Percentiles rank a stretch among this genome's conserved stretches.
phyloP scores from a whole-genome alignment of 2,329 filamentous ascomycete species.

The Xylariomycetidae sp. region DNA sequence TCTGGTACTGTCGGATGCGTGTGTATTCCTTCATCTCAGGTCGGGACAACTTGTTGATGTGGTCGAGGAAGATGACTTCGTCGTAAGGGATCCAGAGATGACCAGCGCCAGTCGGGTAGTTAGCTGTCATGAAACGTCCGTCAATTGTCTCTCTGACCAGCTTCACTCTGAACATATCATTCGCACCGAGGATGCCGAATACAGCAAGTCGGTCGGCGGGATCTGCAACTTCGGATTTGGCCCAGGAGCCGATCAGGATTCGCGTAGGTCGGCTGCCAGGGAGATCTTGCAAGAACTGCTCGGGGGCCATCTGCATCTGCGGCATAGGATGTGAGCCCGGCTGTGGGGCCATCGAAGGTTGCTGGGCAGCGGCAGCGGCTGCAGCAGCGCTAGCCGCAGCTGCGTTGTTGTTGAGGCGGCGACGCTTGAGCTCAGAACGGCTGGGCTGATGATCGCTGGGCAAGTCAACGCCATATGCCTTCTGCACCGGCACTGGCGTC shows the following conservation, averaged over 20 bases:
- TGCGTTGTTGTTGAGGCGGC: constrained; percentile 35
- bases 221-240: constrained; percentile 41
- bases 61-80: constrained; percentile 52
- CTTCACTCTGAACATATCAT: constrained; percentile 61
- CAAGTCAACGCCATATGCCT: constrained; percentile 46
- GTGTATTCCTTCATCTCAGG: constrained; percentile 59
- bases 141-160: constrained; percentile 55
- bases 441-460: constrained; percentile 35
- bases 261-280: constrained; percentile 49
- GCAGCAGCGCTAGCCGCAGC: constrained; percentile 27
- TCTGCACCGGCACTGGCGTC: constrained; percentile 33
- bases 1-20: constrained; percentile 52
- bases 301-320: background rate
- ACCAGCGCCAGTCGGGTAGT: constrained; percentile 55
- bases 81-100: constrained; percentile 59
- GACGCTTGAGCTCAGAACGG: constrained; percentile 39
- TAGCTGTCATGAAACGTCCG: constrained; percentile 50
- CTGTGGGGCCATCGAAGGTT: constrained; percentile 2
- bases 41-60: constrained; percentile 44
- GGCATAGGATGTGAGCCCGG: constrained; percentile 1
- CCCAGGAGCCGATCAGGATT: constrained; percentile 56
- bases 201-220: constrained; percentile 53
- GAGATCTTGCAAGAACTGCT: constrained; percentile 18
- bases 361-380: constrained; percentile 4
- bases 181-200: constrained; percentile 55